These are phyloP conservation scores for Arabidopsis lyrata DNA, from an alignment of 441 rosid species.

Conservation along the genomic window DNA sequence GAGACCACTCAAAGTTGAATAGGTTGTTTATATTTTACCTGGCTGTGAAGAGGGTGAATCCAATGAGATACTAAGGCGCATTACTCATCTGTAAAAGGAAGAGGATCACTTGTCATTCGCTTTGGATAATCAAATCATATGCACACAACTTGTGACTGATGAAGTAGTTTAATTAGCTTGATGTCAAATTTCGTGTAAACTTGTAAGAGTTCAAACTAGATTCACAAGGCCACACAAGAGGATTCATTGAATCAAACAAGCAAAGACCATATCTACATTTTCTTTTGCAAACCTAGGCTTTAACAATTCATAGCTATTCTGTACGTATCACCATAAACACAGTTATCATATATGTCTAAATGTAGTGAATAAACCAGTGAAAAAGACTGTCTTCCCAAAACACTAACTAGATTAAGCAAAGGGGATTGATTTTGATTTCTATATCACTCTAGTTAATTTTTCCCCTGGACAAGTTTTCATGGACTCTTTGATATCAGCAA, in stretches of 20 bases:
- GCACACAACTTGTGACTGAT: neutral
- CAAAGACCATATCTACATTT: neutral
- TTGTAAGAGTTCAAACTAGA: constrained; percentile 13
- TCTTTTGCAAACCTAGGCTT: neutral
- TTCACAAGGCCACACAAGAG: neutral
- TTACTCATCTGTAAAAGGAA: constrained; percentile 42
- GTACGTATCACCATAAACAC: neutral
- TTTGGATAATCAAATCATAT: constrained; percentile 7
- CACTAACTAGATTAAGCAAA: neutral
- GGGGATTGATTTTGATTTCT: neutral
- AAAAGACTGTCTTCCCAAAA: constrained; percentile 2
- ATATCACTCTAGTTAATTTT: neutral
- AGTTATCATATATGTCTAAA: neutral
- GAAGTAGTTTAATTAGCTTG: constrained; percentile 4
- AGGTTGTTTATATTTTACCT: constrained; percentile 21
- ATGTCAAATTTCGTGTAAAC: neutral
- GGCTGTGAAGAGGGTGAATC: constrained; percentile 40
- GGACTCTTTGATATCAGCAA: too few relatives aligned
- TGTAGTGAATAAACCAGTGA: neutral
- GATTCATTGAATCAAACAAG: neutral
- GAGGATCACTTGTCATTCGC: neutral
- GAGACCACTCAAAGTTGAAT: constrained; percentile 13
- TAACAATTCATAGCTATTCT: constrained; percentile 15
- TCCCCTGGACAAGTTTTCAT: neutral
- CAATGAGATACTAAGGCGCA: constrained; percentile 19